Percentiles rank a stretch among this genome's conserved stretches.
These are phyloP conservation scores for Kondoa malvinella DNA, from an alignment of 768 basidiomycete species.

Conservation along the genomic window DNA sequence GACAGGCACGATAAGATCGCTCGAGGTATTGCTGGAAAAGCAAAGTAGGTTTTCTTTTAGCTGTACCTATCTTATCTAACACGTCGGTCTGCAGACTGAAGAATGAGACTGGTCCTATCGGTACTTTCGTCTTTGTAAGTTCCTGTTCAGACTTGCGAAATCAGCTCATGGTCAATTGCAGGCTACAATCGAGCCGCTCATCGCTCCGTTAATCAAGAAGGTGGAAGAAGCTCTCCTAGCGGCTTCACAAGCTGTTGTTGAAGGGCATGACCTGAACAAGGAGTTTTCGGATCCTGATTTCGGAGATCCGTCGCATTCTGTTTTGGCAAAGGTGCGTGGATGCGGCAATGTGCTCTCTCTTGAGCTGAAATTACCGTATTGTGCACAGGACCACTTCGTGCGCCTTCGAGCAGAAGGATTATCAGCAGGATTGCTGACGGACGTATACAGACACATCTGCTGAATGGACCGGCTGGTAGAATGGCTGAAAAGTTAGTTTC, in stretches of 20 bases:
- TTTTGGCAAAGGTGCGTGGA: neutral
- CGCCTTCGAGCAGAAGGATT: no score
- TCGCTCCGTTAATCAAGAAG: neutral
- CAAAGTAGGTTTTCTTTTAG: no score
- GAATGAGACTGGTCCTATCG: neutral
- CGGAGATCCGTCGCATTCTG: neutral
- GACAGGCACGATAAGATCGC: neutral
- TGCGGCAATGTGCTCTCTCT: no score
- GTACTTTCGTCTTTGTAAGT: neutral
- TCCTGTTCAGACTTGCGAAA: no score
- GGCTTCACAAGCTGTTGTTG: neutral
- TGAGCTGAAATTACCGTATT: no score
- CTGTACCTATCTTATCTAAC: no score
- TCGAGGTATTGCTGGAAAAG: neutral
- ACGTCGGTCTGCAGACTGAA: neutral
- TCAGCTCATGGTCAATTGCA: no score
- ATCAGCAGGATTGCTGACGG: no score
- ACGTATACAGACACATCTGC: neutral
- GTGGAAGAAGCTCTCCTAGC: neutral
- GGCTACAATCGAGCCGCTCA: neutral
- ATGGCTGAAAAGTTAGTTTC: neutral
- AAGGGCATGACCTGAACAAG: neutral
- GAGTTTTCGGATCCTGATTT: neutral
- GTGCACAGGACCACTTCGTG: neutral
- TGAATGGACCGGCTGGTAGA: neutral